These are phyloP conservation scores for Scenedesmus sp. DNA, from an alignment of 163 green algal genomes.

Conservation along the genomic window DNA sequence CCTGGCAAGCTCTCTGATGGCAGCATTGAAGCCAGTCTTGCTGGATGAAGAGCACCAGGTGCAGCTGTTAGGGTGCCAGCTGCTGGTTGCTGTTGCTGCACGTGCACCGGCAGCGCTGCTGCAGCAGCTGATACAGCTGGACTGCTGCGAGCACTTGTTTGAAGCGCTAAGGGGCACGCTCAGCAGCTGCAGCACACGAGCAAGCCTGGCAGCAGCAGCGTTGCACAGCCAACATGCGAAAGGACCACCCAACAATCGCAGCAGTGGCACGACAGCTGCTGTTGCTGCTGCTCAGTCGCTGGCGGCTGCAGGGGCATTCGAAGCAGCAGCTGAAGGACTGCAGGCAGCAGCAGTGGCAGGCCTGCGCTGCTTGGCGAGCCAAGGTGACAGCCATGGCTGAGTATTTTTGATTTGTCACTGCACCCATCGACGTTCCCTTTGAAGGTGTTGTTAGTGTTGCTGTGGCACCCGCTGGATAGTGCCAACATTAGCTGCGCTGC, in stretches of 20 bases:
- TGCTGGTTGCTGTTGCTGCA: conserved; percentile 10
- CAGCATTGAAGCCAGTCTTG: conserved; percentile 9
- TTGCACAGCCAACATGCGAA: background rate
- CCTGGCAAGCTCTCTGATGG: background rate
- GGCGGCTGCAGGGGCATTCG: background rate
- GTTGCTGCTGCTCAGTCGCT: background rate
- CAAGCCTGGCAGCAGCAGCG: conserved; percentile 13
- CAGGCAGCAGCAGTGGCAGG: background rate
- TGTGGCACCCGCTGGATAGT: no score
- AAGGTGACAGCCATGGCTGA: background rate
- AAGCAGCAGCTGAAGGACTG: background rate
- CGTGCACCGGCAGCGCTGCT: background rate
- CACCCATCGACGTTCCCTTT: no score
- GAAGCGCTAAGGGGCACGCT: conserved; percentile 33
- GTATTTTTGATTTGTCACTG: no score
- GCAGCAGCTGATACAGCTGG: conserved; percentile 23
- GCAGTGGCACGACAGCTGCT: background rate
- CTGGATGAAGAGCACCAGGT: background rate
- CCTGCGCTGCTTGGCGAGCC: background rate
- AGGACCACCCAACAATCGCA: background rate
- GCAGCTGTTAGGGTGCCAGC: conserved; percentile 26
- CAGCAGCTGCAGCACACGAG: conserved; percentile 17
- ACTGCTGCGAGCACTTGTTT: conserved; percentile 34
- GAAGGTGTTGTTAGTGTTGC: no score
- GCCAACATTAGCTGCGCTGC: no score